Conservation (phyloP, 768 basidiomycete species). For the Tephrocybe sp. region DNA sequence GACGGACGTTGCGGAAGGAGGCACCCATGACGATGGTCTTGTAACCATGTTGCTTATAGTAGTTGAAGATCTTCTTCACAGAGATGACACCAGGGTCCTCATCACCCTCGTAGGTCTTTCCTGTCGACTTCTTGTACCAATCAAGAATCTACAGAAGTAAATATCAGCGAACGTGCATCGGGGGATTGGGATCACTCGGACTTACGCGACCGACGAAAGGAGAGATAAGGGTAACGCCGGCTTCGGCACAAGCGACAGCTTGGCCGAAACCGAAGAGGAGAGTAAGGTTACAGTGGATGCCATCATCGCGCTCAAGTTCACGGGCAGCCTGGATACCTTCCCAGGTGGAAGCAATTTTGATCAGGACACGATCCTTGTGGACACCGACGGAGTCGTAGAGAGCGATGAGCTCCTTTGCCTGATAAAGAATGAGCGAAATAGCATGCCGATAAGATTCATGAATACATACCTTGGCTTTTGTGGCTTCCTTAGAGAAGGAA, state of each 20-base stretch:
- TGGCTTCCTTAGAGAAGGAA: conserved; percentile 92
- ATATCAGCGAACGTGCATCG: conserved; percentile 10
- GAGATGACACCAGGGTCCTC: conserved; percentile 95
- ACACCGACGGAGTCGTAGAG: conserved; percentile 95
- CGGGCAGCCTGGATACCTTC: conserved; percentile 99
- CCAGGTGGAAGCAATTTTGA: conserved; percentile 99
- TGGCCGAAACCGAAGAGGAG: conserved; percentile 98
- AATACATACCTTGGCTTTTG: conserved; percentile 72
- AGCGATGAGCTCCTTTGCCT: conserved; percentile 85
- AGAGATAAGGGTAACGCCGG: conserved; percentile 96
- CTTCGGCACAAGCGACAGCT: conserved; percentile 98
- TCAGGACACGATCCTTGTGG: conserved; percentile 89
- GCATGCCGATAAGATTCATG: neutral
- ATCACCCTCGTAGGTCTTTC: conserved; percentile 85
- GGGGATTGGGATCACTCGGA: conserved; percentile 13
- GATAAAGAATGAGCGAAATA: neutral
- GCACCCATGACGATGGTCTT: conserved; percentile 99
- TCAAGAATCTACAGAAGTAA: conserved; percentile 78
- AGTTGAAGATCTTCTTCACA: conserved; percentile 97
- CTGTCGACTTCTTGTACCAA: conserved; percentile 95
- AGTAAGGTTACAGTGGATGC: conserved; percentile 98
- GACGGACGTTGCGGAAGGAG: conserved; percentile 93
- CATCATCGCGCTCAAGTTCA: conserved; percentile 87
- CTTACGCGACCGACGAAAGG: conserved; percentile 97
- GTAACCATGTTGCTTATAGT: conserved; percentile 98